Conservation (phyloP, 345 rosid genomes). For the Noccaea bulbosa region DNA sequence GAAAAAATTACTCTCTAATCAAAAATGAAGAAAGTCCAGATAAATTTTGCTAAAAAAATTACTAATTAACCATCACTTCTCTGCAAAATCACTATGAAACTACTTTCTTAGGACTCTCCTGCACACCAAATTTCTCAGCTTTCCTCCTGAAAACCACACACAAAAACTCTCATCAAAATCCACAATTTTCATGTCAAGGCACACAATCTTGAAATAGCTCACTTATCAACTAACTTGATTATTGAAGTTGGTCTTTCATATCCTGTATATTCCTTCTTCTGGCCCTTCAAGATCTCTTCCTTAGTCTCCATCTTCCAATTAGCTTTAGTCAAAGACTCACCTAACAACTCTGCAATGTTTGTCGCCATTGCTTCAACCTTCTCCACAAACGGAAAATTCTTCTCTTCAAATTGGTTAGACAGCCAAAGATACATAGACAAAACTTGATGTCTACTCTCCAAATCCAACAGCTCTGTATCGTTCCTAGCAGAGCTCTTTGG, state of each 20-base stretch:
- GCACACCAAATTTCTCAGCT: slow-evolving; percentile 23
- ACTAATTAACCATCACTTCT: slow-evolving; percentile 9
- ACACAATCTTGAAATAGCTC: too few species aligned
- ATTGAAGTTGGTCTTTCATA: slow-evolving; percentile 68
- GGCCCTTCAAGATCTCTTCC: slow-evolving; percentile 51
- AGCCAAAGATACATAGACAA: slow-evolving; percentile 92
- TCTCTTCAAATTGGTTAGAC: slow-evolving; percentile 76
- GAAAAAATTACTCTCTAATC: background rate
- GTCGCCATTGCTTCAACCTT: slow-evolving; percentile 85
- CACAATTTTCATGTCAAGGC: background rate
- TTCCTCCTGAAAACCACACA: slow-evolving; percentile 26
- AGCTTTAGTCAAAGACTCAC: slow-evolving; percentile 72
- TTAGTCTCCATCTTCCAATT: slow-evolving; percentile 81
- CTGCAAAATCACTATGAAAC: background rate
- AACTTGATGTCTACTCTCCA: slow-evolving; percentile 86
- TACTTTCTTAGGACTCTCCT: slow-evolving; percentile 18
- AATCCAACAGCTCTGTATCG: slow-evolving; percentile 78
- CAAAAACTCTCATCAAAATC: slow-evolving; percentile 18
- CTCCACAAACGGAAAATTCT: slow-evolving; percentile 72
- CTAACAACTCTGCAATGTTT: slow-evolving; percentile 76
- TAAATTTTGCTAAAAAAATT: background rate
- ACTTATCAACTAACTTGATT: slow-evolving; percentile 42
- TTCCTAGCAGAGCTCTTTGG: slow-evolving; percentile 84
- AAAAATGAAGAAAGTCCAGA: background rate
- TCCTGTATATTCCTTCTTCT: slow-evolving; percentile 52